phyloP scores from a whole-genome alignment of 139 green algal species.

The Asterochloris sp. region DNA sequence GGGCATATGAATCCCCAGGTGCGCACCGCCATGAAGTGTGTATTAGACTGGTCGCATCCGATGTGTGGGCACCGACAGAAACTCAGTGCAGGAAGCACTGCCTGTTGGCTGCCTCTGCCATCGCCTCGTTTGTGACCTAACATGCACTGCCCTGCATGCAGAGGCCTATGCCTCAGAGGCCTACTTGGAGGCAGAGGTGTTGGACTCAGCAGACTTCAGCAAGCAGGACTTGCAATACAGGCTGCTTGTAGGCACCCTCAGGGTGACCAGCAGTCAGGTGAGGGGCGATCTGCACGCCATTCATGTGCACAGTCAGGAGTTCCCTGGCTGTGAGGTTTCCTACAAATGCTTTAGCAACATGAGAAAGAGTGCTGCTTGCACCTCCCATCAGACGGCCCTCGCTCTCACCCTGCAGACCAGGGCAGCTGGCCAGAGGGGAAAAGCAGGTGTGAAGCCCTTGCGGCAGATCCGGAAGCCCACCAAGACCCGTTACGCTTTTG shows the following conservation, averaged over 20 bases:
- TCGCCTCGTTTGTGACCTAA: too few relatives aligned
- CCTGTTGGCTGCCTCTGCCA: too few relatives aligned
- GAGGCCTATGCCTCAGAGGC: slow-evolving; percentile 7
- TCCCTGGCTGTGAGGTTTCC: not conserved
- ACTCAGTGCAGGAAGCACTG: too few relatives aligned
- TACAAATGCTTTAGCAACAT: not conserved
- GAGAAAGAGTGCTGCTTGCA: too few relatives aligned
- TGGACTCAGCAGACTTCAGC: slow-evolving; percentile 4
- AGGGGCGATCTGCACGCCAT: too few relatives aligned
- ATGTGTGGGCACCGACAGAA: too few relatives aligned
- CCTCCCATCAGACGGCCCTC: too few relatives aligned
- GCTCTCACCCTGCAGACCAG: too few relatives aligned
- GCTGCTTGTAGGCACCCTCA: not conserved
- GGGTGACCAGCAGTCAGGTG: not conserved
- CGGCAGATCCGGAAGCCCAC: slow-evolving; percentile 3
- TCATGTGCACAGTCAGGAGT: too few relatives aligned
- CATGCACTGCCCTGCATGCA: not conserved
- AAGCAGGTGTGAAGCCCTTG: not conserved
- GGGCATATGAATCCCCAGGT: too few relatives aligned
- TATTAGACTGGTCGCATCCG: too few relatives aligned
- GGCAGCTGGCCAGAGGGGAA: not conserved
- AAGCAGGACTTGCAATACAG: slow-evolving; percentile 17
- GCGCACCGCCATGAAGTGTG: too few relatives aligned
- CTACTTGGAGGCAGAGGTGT: slow-evolving; percentile 5
- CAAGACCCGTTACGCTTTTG: slow-evolving; percentile 15